Percentiles rank a stretch among this genome's conserved stretches.
phyloP scores from a whole-genome alignment of 139 green algal species.

The Closterium sp. region DNA sequence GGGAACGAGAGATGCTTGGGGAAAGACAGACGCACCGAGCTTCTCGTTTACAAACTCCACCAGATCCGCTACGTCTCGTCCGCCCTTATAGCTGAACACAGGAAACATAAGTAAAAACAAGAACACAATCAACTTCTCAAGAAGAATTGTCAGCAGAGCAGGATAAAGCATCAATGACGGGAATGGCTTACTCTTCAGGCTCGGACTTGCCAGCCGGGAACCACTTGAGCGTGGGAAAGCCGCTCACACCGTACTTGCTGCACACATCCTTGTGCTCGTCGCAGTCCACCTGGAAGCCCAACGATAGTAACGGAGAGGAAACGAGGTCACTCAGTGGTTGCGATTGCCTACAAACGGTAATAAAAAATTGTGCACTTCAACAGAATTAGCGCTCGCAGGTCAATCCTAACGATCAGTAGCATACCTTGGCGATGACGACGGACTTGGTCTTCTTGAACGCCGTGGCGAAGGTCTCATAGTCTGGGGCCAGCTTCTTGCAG shows the following conservation, averaged over 20 bases:
- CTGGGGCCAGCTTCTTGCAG: constrained; percentile 54
- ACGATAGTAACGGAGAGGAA: not conserved
- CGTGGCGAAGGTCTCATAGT: constrained; percentile 42
- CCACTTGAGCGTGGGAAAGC: constrained; percentile 51
- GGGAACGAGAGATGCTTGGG: too few relatives aligned
- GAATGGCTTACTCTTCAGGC: constrained; percentile 41
- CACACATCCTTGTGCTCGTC: constrained; percentile 53
- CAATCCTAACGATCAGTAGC: not conserved
- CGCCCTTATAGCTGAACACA: constrained; percentile 38
- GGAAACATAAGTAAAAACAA: not conserved
- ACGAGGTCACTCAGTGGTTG: not conserved
- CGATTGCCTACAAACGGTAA: too few relatives aligned
- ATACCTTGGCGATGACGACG: constrained; percentile 50
- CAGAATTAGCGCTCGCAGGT: too few relatives aligned
- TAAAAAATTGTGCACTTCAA: too few relatives aligned
- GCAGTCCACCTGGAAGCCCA: constrained; percentile 38
- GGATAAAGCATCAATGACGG: not conserved
- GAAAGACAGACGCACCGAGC: constrained; percentile 4
- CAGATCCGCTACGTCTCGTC: constrained; percentile 30
- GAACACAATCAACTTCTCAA: not conserved
- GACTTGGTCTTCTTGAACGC: constrained; percentile 44
- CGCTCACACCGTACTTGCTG: constrained; percentile 24
- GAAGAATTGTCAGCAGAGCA: not conserved
- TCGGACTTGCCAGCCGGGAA: constrained; percentile 27
- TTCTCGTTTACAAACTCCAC: constrained; percentile 47